Evolutionary conservation across 768 basidiomycete species (phyloP), one percentile per base, ranked within the genome.

Genomic region (Pulveroboletus sp.): DNA sequence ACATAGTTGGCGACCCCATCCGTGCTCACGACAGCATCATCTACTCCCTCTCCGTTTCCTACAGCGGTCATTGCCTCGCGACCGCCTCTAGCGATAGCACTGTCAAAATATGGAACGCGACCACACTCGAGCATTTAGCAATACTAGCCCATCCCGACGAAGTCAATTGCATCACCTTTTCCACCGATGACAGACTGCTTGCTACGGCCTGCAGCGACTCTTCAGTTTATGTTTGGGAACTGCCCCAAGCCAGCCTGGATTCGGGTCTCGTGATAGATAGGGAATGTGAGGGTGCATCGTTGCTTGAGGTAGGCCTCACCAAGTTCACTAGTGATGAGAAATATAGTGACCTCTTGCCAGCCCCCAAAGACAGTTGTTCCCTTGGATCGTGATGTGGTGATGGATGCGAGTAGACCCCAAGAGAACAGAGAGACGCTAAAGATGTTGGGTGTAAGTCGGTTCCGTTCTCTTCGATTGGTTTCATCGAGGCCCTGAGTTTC

Each of bases 141-240:
- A 50, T 44, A 35, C 44, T 64, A 26, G 40, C 30, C 27, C 63
- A 64, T 39, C 56, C 56, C 6, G 45, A 66, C 24, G 63, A 64
- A 32, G 65, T 69, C 40, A 61, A 61, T 17, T 69, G 58, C 21
- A 39, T 64, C 43, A 33, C 66, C 39, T 69, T 69, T 52, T 67
- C 66, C 3, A 26, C 45, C 42, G 66, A 70, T 53, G 62, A 61
- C 46, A 49, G 64, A 49, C 57, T 56, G 45, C 43, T 67, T n/a
- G 66, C 68, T 17, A 68, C 66, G 7, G 65, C 62, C 21, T 66
- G 67, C 39, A 65, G 58, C 39, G 65, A 66, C 42, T 58, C 65
- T 37, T 31, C 43, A 12, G 32, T 70, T 37, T 65, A 68, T 43
- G 39, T 68, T 17, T 68, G 68, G 66, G 69, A 68, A 43, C 11